These are phyloP conservation scores for Lophiotrema nucula DNA, from an alignment of 495 filamentous ascomycete genomes.

Conservation along the genomic window DNA sequence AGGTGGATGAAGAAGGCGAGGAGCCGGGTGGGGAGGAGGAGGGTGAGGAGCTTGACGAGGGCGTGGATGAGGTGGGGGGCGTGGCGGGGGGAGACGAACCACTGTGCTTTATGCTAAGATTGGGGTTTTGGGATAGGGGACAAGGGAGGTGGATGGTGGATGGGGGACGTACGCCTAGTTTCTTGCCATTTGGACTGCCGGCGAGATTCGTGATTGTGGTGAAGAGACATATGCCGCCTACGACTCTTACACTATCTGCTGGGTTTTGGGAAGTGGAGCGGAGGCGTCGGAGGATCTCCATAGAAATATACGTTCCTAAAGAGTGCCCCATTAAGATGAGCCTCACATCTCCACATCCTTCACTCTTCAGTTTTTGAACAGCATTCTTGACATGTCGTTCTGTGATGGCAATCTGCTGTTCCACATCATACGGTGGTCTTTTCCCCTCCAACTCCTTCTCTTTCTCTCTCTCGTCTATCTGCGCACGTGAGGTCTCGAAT, in stretches of 20 bases:
- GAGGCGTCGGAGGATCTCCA: slow-evolving; percentile 32
- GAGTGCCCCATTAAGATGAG: slow-evolving; percentile 65
- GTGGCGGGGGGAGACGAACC: not conserved
- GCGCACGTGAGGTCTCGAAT: slow-evolving; percentile 49
- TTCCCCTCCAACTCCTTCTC: too few species aligned
- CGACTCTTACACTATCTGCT: slow-evolving; percentile 15
- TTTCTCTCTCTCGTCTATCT: too few species aligned
- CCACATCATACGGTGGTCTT: slow-evolving; percentile 43
- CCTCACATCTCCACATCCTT: slow-evolving; percentile 34
- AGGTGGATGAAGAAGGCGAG: slow-evolving; percentile 4
- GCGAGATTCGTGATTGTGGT: slow-evolving; percentile 40
- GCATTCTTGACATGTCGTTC: slow-evolving; percentile 41
- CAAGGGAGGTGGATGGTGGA: too few species aligned
- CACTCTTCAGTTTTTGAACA: not conserved
- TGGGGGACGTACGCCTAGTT: too few species aligned
- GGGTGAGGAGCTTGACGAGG: slow-evolving; percentile 18
- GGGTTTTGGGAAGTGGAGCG: slow-evolving; percentile 1
- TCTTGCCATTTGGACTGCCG: slow-evolving; percentile 34
- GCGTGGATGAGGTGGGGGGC: not conserved
- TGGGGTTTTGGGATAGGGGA: too few species aligned
- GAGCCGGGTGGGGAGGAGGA: slow-evolving; percentile 7
- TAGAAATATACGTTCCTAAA: slow-evolving; percentile 38
- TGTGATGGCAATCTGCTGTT: slow-evolving; percentile 60
- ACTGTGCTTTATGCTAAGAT: too few species aligned
- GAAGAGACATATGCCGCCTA: slow-evolving; percentile 38